Conservation (phyloP, 352 stramenopile species). For the Globisporangium middletonii region DNA sequence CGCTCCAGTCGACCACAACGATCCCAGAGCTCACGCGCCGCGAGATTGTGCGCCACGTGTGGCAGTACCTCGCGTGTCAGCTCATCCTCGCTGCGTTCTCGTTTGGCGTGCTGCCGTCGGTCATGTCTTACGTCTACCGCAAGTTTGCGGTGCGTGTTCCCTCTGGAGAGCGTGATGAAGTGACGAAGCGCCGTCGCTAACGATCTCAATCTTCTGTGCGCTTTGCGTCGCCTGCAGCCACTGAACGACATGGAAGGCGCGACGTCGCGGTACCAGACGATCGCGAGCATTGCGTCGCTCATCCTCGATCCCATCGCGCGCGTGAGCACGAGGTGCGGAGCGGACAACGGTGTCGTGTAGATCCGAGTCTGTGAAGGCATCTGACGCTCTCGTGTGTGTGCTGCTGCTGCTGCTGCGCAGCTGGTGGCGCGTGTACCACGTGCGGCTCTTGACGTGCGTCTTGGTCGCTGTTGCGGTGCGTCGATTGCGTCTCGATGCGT, state of each 20-base stretch:
- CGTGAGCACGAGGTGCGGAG: conserved; percentile 27
- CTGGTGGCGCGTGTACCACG: conserved; percentile 42
- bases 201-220: not conserved
- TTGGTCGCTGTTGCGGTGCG: conserved; percentile 38
- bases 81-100: conserved; percentile 50
- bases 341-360: no score
- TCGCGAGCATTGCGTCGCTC: conserved; percentile 41
- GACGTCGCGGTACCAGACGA: conserved; percentile 49
- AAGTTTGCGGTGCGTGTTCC: conserved; percentile 46
- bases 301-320: conserved; percentile 45
- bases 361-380: not conserved
- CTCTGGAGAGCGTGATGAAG: not conserved
- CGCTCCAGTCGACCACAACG: conserved; percentile 1
- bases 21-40: conserved; percentile 13
- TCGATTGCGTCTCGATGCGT: conserved; percentile 3
- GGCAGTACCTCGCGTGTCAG: conserved; percentile 46
- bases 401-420: conserved; percentile 13
- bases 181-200: not conserved
- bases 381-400: not conserved
- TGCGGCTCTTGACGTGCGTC: conserved; percentile 25
- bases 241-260: conserved; percentile 22
- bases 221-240: conserved; percentile 18
- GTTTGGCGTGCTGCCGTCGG: conserved; percentile 57
- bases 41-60: conserved; percentile 32
- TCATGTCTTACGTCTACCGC: conserved; percentile 72